Evolutionary conservation across 331 rosid species (phyloP).

Genomic region (Erythrophleum ivorense): DNA sequence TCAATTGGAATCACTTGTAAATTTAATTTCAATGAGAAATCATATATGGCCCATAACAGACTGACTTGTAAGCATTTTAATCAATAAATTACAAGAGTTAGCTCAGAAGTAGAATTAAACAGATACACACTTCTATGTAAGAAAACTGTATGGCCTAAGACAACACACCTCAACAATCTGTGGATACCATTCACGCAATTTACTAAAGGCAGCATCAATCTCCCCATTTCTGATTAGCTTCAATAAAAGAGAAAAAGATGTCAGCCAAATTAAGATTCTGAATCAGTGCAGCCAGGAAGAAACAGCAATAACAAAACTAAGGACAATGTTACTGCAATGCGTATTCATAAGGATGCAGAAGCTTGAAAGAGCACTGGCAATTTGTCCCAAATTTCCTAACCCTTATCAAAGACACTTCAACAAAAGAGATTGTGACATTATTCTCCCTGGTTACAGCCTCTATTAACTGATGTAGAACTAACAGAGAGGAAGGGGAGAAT

Average conservation of each 20-base stretch:
- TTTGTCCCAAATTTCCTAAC: neutral
- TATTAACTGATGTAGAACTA: neutral
- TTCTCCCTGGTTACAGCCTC: slow-evolving; percentile 7
- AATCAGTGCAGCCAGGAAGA: slow-evolving; percentile 34
- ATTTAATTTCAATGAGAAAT: slow-evolving; percentile 22
- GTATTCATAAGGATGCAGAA: slow-evolving; percentile 14
- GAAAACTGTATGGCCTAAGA: slow-evolving; percentile 33
- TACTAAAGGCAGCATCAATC: slow-evolving; percentile 78
- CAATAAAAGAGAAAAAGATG: slow-evolving; percentile 44
- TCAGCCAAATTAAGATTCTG: slow-evolving; percentile 37
- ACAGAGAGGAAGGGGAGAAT: neutral
- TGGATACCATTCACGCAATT: slow-evolving; percentile 94
- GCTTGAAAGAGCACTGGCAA: neutral
- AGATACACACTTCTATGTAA: neutral
- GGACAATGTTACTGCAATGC: slow-evolving; percentile 12
- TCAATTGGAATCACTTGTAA: slow-evolving; percentile 18
- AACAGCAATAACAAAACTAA: slow-evolving; percentile 25
- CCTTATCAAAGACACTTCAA: neutral
- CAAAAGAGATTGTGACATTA: slow-evolving; percentile 7
- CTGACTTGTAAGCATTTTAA: slow-evolving; percentile 22
- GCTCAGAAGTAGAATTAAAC: slow-evolving; percentile 30
- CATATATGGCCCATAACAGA: slow-evolving; percentile 5
- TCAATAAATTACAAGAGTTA: slow-evolving; percentile 28
- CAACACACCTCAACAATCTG: slow-evolving; percentile 84
- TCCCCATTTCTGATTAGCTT: slow-evolving; percentile 91